These are phyloP conservation scores for Galeopsis tetrahit DNA, from an alignment of 257 asterid genomes.

Conservation along the genomic window DNA sequence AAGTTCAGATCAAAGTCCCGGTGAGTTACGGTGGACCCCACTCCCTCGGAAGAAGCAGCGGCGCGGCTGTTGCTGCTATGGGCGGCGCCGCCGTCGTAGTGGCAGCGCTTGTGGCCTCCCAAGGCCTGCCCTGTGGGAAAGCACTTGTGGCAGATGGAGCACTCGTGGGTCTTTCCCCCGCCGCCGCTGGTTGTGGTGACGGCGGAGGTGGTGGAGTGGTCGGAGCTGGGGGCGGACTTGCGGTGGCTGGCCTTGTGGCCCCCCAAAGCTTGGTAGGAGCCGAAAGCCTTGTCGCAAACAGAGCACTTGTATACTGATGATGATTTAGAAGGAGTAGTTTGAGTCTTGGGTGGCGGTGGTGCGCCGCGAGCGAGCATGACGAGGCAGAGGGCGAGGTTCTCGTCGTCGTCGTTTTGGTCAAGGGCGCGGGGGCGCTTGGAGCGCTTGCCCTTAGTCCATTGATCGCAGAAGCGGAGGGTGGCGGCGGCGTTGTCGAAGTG, in stretches of 20 bases:
- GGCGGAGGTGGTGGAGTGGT: constrained; percentile 42
- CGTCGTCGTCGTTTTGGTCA: constrained; percentile 42
- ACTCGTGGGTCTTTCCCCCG: constrained; percentile 59
- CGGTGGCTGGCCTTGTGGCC: constrained; percentile 85
- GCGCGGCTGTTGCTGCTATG: constrained; percentile 36
- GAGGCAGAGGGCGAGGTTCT: constrained; percentile 62
- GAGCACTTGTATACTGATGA: constrained; percentile 50
- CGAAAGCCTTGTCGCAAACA: constrained; percentile 58
- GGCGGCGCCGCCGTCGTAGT: constrained; percentile 58
- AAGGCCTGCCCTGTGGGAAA: constrained; percentile 68
- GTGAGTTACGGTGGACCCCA: constrained; percentile 49
- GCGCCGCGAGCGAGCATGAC: constrained; percentile 65
- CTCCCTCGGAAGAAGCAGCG: constrained; percentile 47
- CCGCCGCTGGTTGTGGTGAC: constrained; percentile 31
- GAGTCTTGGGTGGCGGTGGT: neutral
- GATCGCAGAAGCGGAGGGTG: constrained; percentile 31
- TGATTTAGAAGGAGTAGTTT: constrained; percentile 14
- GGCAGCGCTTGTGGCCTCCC: constrained; percentile 82
- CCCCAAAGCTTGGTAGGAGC: constrained; percentile 71
- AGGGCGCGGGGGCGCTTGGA: constrained; percentile 53
- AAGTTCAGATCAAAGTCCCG: constrained; percentile 57
- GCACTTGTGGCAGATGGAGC: constrained; percentile 70
- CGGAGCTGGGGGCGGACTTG: constrained; percentile 33
- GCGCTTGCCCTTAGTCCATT: constrained; percentile 54
- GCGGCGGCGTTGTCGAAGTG: constrained; percentile 33